Conservation (phyloP, 139 green algal genomes). For the Picocystis salinarum region DNA sequence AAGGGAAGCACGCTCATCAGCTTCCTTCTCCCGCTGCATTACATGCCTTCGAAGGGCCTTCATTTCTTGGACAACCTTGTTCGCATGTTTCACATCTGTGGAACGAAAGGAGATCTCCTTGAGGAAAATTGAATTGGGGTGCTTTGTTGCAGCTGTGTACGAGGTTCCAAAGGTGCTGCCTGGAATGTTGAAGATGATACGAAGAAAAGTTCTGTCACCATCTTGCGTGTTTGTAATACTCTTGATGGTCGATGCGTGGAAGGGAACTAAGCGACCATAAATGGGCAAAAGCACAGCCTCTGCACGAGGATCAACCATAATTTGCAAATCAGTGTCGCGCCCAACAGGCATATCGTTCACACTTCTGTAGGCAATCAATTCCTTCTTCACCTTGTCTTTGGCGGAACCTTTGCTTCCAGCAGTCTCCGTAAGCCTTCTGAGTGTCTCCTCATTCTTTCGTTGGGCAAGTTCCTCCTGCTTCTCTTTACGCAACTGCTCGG, state of each 20-base stretch:
- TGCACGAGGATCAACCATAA: slow-evolving; percentile 37
- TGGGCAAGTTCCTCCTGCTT: slow-evolving; percentile 63
- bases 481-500: slow-evolving; percentile 45
- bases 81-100: slow-evolving; percentile 42
- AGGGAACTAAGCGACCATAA: slow-evolving; percentile 86
- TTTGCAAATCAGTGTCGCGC: slow-evolving; percentile 46
- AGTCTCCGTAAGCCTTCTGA: slow-evolving; percentile 34
- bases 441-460: slow-evolving; percentile 65
- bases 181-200: slow-evolving; percentile 67
- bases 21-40: slow-evolving; percentile 68
- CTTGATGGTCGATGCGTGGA: slow-evolving; percentile 90
- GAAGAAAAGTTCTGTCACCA: slow-evolving; percentile 52
- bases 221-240: slow-evolving; percentile 57
- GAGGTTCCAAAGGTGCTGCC: slow-evolving; percentile 2
- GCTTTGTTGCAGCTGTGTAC: slow-evolving; percentile 22
- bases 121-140: slow-evolving; percentile 52
- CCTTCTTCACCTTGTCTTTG: slow-evolving; percentile 15
- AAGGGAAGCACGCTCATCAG: slow-evolving; percentile 74
- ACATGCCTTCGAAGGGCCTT: slow-evolving; percentile 66
- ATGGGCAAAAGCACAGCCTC: slow-evolving; percentile 89
- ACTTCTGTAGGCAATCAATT: slow-evolving; percentile 54
- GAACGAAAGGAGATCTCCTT: slow-evolving; percentile 86
- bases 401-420: slow-evolving; percentile 5
- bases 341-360: slow-evolving; percentile 42
- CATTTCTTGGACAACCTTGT: slow-evolving; percentile 65